Evolutionary conservation across 768 basidiomycete genomes (phyloP).

Genomic region (Lentinula guzmanii): DNA sequence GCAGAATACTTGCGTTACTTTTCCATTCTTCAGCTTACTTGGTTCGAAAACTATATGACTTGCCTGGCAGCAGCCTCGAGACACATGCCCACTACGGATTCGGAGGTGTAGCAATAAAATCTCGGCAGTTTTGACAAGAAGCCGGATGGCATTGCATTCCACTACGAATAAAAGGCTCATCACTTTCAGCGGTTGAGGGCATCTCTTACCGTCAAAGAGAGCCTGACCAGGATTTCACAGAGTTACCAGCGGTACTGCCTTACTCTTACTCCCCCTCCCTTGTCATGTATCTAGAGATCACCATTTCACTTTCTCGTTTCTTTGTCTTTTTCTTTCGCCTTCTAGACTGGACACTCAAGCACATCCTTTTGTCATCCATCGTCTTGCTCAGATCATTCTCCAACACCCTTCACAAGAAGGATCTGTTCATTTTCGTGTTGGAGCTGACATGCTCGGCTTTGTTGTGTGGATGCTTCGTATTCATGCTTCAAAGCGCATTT

Average conservation of each 20-base stretch:
- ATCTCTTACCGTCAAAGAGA: background rate
- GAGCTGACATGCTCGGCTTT: background rate
- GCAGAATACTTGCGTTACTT: background rate
- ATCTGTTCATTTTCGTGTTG: background rate
- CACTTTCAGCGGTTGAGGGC: background rate
- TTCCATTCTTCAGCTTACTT: background rate
- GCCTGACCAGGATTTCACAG: background rate
- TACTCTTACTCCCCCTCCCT: background rate
- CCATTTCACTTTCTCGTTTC: background rate
- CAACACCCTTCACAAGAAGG: background rate
- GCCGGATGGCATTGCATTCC: no score
- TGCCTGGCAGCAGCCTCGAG: background rate
- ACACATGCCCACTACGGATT: background rate
- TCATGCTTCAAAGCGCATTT: background rate
- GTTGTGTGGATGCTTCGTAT: background rate
- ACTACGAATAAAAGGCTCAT: background rate
- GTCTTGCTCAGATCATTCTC: background rate
- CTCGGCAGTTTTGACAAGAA: no score
- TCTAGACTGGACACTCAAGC: background rate
- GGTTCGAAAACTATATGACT: background rate
- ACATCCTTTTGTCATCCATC: background rate
- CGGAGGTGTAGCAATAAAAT: background rate
- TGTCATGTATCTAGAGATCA: background rate
- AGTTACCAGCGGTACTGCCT: background rate
- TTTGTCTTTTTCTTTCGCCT: background rate